Conservation (phyloP, 768 basidiomycete species). For the Boletus sp. region DNA sequence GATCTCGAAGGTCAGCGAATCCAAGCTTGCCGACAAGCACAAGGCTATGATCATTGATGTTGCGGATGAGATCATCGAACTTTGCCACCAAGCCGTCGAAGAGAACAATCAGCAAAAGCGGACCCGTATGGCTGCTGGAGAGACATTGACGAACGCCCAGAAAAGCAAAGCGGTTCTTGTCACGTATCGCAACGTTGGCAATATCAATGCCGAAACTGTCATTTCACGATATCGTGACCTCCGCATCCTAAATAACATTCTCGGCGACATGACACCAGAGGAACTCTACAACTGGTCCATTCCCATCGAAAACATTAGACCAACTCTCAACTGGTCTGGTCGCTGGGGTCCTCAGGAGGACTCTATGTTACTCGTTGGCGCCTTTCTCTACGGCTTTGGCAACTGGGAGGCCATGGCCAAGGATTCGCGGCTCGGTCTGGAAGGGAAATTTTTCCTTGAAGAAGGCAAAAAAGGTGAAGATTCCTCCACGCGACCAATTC, state of each 20-base stretch:
- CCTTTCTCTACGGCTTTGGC: conserved; percentile 91
- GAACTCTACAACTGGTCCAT: conserved; percentile 82
- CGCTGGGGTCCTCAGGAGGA: conserved; percentile 93
- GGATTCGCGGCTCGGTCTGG: conserved; percentile 76
- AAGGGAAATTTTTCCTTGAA: conserved; percentile 96
- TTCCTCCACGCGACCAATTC: conserved; percentile 79
- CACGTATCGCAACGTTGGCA: conserved; percentile 81
- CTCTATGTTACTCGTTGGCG: conserved; percentile 91
- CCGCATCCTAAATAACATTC: conserved; percentile 78
- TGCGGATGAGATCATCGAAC: conserved; percentile 87
- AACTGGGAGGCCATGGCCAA: conserved; percentile 96
- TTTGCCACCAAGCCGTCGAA: conserved; percentile 79
- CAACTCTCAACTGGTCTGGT: conserved; percentile 94
- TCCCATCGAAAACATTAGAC: conserved; percentile 90
- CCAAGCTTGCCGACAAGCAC: conserved; percentile 93
- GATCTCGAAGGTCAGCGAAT: conserved; percentile 69
- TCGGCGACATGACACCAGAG: conserved; percentile 55
- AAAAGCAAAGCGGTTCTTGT: conserved; percentile 98
- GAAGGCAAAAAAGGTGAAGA: conserved; percentile 95
- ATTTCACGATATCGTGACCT: conserved; percentile 87
- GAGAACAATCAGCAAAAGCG: conserved; percentile 82
- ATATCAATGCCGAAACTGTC: conserved; percentile 97
- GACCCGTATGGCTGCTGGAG: conserved; percentile 70
- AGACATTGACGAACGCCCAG: conserved; percentile 87
- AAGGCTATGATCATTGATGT: conserved; percentile 87